Conservation (phyloP, 1,139 yeast genomes). For the Martiniozyma asiatica region DNA sequence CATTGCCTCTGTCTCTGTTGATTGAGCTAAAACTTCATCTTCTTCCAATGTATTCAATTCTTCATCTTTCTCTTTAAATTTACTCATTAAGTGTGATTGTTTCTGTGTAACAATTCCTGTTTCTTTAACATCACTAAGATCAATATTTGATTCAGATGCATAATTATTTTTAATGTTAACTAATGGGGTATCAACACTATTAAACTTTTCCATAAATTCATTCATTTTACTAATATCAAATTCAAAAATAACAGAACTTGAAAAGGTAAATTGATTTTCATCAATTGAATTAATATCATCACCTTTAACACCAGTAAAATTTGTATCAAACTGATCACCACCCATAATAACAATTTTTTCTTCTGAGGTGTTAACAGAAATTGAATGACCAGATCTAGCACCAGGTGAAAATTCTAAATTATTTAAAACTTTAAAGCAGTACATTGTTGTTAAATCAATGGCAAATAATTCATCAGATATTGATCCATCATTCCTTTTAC, state of each 20-base stretch:
- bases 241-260: conserved; percentile 51
- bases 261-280: conserved; percentile 31
- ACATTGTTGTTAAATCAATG: conserved; percentile 60
- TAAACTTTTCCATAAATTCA: conserved; percentile 18
- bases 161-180: no score
- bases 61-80: neutral
- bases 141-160: conserved; percentile 8
- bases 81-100: conserved; percentile 5
- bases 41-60: neutral
- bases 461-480: conserved; percentile 60
- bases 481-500: conserved; percentile 68
- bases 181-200: conserved; percentile 6
- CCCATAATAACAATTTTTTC: conserved; percentile 80
- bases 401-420: conserved; percentile 44
- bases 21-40: neutral
- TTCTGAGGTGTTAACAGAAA: conserved; percentile 55
- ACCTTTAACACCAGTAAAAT: conserved; percentile 24
- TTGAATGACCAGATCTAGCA: conserved; percentile 88
- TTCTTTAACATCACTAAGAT: conserved; percentile 7
- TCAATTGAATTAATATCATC: conserved; percentile 29
- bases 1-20: conserved; percentile 1
- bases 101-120: conserved; percentile 4
- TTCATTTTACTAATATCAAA: conserved; percentile 36
- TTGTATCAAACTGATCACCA: conserved; percentile 51
- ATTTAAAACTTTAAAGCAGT: conserved; percentile 34